A percentile compares a stretch with the other conserved stretches of the same genome.
phyloP scores from a whole-genome alignment of 2,329 filamentous ascomycete genomes.

The Orbilia javanica region DNA sequence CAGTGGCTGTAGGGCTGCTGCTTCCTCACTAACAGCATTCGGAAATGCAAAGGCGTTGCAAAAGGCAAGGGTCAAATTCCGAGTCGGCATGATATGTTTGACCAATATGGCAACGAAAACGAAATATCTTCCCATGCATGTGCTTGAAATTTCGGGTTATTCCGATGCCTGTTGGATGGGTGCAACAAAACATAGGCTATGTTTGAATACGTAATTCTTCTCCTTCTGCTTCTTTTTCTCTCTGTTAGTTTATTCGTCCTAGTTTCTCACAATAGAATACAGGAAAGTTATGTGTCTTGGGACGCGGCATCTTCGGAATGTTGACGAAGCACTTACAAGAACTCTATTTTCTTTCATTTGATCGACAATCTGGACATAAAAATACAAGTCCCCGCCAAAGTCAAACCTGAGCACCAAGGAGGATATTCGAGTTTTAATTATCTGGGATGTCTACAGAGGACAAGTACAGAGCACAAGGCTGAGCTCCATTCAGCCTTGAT shows the following conservation, averaged over 20 bases:
- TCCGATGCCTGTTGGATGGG: neutral
- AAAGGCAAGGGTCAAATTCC: neutral
- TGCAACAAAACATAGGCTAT: neutral
- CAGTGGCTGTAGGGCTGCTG: neutral
- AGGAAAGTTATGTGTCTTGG: too few relatives aligned
- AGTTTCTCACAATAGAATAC: neutral
- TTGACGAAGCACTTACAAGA: neutral
- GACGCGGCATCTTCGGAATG: neutral
- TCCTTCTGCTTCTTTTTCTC: too few relatives aligned
- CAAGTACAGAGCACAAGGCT: too few relatives aligned
- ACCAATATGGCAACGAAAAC: neutral
- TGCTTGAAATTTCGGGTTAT: neutral
- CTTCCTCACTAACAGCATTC: neutral
- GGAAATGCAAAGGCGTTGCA: constrained; percentile 41
- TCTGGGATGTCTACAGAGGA: constrained; percentile 16
- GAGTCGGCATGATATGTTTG: neutral
- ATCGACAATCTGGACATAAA: neutral
- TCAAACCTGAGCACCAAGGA: neutral
- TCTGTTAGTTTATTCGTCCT: too few relatives aligned
- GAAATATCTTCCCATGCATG: neutral
- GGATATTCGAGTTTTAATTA: neutral
- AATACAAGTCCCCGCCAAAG: neutral
- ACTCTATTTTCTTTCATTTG: neutral
- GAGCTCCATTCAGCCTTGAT: constrained; percentile 31
- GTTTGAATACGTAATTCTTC: too few relatives aligned